Conservation (phyloP, 106 monocot species). For the Dendrobium chrysotoxum region DNA sequence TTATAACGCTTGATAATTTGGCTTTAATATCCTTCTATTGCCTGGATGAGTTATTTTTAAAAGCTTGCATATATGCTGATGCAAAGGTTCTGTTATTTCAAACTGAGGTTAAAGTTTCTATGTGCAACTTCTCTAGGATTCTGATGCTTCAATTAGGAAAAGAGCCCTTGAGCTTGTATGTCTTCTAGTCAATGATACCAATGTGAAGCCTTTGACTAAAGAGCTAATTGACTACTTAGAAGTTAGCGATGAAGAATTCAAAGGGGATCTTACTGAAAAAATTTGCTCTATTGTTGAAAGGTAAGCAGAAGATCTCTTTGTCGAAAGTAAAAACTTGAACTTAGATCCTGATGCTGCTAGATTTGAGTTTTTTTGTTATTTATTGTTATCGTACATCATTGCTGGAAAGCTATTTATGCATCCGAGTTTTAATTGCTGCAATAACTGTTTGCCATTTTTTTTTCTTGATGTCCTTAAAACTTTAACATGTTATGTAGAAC, state of each 20-base stretch:
- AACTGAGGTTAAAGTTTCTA: background rate
- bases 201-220: conserved; percentile 79
- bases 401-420: background rate
- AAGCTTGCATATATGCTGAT: background rate
- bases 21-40: background rate
- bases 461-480: background rate
- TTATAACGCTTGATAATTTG: background rate
- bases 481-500: background rate
- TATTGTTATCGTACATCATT: background rate
- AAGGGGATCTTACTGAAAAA: conserved; percentile 85
- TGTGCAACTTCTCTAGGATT: conserved; percentile 47
- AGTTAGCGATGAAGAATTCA: conserved; percentile 96
- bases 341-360: background rate
- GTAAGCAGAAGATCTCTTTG: conserved; percentile 35
- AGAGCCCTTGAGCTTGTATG: conserved; percentile 94
- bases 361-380: background rate
- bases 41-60: background rate
- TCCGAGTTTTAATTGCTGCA: background rate
- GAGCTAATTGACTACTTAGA: conserved; percentile 93
- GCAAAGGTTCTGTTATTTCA: background rate
- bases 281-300: conserved; percentile 94
- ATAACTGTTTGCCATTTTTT: background rate
- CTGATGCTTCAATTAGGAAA: conserved; percentile 96
- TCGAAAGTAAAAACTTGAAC: conserved; percentile 1
- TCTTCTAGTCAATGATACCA: conserved; percentile 84